Evolutionary conservation across 495 filamentous ascomycete genomes (phyloP).

Genomic region (Aspergillus indologenus): DNA sequence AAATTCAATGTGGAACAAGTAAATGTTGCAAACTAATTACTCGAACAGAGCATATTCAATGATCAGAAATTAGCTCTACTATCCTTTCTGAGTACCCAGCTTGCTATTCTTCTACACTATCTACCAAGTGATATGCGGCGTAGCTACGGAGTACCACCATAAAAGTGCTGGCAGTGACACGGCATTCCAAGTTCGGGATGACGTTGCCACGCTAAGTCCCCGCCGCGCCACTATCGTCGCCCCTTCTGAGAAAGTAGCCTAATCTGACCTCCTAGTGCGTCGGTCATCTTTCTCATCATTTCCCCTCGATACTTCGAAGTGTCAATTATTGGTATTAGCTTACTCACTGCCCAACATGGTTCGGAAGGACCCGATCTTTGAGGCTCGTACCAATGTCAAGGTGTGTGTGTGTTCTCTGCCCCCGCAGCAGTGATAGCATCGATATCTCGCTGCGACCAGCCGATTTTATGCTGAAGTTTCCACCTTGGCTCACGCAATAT

Average conservation of each 20-base stretch:
- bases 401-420: slow-evolving; percentile 21
- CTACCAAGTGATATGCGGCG: too few relatives aligned
- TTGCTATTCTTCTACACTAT: too few relatives aligned
- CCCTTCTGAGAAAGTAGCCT: slow-evolving; percentile 8
- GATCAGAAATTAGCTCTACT: too few relatives aligned
- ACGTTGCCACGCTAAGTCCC: slow-evolving; percentile 22
- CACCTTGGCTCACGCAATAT: not conserved
- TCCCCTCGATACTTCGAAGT: not conserved
- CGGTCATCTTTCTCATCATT: not conserved
- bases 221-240: slow-evolving; percentile 10
- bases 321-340: not conserved
- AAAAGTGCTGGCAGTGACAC: not conserved
- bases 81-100: too few relatives aligned
- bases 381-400: slow-evolving; percentile 51
- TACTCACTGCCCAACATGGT: slow-evolving; percentile 34
- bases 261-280: not conserved
- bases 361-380: slow-evolving; percentile 49
- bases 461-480: slow-evolving; percentile 1
- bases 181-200: slow-evolving; percentile 20
- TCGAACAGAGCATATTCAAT: too few relatives aligned
- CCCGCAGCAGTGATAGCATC: not conserved
- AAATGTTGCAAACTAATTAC: too few relatives aligned
- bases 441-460: slow-evolving; percentile 1
- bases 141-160: too few relatives aligned
- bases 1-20: too few relatives aligned